Evolutionary conservation across 176 grass and related monocot species (phyloP).

Genomic region (bread wheat (Triticum aestivum)): IWGSC_CS_RefSeq_v2.1 NC_057797.1:32157702-32158201

Average conservation of each 20-base stretch:
- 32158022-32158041: too few species aligned
- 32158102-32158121: background rate
- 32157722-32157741: background rate
- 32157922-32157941: too few species aligned
- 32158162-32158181: background rate
- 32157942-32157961: too few species aligned
- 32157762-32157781: background rate
- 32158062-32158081: background rate
- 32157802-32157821: too few species aligned
- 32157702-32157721: background rate
- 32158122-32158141: background rate
- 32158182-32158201: background rate
- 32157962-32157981: background rate
- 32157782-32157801: too few species aligned
- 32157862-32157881: background rate
- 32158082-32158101: background rate
- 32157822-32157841: too few species aligned
- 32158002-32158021: too few species aligned
- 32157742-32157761: constrained; percentile 9
- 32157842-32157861: too few species aligned
- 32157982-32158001: background rate
- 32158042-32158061: too few species aligned
- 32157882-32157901: too few species aligned
- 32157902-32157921: too few species aligned
- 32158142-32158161: constrained; percentile 29